phyloP scores from a whole-genome alignment of 352 stramenopile genomes.

The Plasmopara viticola region DNA sequence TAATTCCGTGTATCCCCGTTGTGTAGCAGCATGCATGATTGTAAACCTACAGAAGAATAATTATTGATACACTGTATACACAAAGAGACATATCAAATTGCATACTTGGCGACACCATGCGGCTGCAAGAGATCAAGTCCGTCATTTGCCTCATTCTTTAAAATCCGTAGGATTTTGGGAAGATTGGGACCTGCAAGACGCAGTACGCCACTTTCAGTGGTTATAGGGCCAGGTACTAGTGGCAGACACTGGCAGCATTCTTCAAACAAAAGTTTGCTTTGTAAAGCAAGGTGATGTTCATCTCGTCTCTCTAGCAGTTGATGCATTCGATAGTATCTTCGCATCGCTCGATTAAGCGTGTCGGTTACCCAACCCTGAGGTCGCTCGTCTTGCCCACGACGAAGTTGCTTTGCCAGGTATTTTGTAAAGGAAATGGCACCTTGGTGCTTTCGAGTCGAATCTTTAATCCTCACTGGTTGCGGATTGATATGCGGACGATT shows the following conservation, averaged over 20 bases:
- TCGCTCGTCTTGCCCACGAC: conserved; percentile 20
- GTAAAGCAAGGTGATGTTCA: conserved; percentile 40
- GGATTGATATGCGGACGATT: conserved; percentile 4
- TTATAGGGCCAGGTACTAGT: conserved; percentile 41
- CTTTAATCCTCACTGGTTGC: conserved; percentile 8
- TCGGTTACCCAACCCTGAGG: conserved; percentile 52
- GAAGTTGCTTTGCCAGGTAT: conserved; percentile 36
- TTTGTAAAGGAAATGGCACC: conserved; percentile 31
- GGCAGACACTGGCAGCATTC: conserved; percentile 67
- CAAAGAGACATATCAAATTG: background rate
- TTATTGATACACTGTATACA: background rate
- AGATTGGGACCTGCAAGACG: conserved; percentile 63
- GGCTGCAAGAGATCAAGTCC: conserved; percentile 58
- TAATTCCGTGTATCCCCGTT: conserved; percentile 68
- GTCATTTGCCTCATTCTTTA: conserved; percentile 48
- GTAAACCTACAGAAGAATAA: conserved; percentile 32
- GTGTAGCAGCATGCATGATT: conserved; percentile 46
- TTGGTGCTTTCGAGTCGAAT: conserved; percentile 11
- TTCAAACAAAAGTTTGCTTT: conserved; percentile 69
- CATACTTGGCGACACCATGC: conserved; percentile 56
- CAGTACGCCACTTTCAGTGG: conserved; percentile 52
- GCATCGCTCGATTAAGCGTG: conserved; percentile 52
- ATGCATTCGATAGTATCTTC: conserved; percentile 46
- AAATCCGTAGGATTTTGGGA: conserved; percentile 50
- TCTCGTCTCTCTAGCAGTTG: conserved; percentile 31